Evolutionary conservation across 768 basidiomycete species (phyloP).

Genomic region (Psilocybe sp.): DNA sequence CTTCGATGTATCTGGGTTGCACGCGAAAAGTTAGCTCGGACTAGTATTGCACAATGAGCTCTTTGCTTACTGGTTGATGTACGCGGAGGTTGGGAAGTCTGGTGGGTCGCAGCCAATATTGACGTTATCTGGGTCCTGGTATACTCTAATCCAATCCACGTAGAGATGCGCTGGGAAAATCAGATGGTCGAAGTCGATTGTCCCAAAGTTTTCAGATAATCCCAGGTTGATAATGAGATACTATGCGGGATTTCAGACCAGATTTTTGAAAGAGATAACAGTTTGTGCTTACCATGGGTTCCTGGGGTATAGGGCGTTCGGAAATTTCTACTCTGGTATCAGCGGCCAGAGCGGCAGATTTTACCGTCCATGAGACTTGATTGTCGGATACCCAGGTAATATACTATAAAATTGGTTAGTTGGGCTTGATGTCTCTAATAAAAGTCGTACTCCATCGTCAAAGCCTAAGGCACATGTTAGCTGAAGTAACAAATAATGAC

Average conservation of each 20-base stretch:
- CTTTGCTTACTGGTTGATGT: conserved; percentile 66
- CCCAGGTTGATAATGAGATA: conserved; percentile 86
- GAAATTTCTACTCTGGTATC: conserved; percentile 57
- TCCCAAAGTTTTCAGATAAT: conserved; percentile 74
- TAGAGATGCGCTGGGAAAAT: conserved; percentile 72
- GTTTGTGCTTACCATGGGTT: conserved; percentile 64
- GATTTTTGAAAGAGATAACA: background rate
- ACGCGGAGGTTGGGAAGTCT: conserved; percentile 74
- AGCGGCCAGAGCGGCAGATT: conserved; percentile 57
- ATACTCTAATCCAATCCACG: conserved; percentile 89
- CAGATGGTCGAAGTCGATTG: conserved; percentile 68
- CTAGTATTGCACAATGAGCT: background rate
- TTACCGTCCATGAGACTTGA: conserved; percentile 67
- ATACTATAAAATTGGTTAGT: conserved; percentile 42
- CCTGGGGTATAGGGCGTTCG: conserved; percentile 70
- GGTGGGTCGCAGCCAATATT: conserved; percentile 87
- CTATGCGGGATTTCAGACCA: conserved; percentile 29
- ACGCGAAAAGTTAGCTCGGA: background rate
- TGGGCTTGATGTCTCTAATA: background rate
- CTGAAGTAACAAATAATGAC: background rate
- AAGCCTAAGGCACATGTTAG: conserved; percentile 15
- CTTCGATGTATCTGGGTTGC: conserved; percentile 46
- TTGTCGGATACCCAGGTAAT: conserved; percentile 75
- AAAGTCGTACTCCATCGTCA: conserved; percentile 13
- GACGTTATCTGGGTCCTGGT: conserved; percentile 65